Evolutionary conservation across 768 basidiomycete genomes (phyloP), one percentile per base, ranked within the genome.

Genomic region (Tulasnella calospora): DNA sequence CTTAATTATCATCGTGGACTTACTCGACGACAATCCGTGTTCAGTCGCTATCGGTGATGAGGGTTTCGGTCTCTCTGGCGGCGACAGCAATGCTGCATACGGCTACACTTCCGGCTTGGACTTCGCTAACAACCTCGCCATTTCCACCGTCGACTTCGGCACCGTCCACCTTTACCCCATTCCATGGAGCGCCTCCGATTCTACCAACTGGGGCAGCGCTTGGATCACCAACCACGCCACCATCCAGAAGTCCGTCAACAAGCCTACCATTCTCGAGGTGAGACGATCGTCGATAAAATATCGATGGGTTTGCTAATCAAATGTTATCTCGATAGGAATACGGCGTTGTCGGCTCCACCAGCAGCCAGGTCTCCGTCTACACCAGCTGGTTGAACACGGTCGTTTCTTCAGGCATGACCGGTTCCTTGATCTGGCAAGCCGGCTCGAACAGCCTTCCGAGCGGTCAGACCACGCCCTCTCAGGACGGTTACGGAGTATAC

Each of bases 201-300:
- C 30, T 41, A 44, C 36, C 38, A 71, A 1, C 44, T 78, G 79
- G 79, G 79, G 79, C 55, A 83, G 83, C 12, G 86, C 89, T 73
- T 92, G 91, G 90, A 91, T 92, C 81, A 83, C 84, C 1, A 89
- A 91, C 83, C 91, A 92, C 82, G 87, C 87, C 19, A 82, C 86
- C 0, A 86, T 88, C 6, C 88, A 89, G 82, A 87, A 85, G 74
- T 83, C 83, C 5, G 84, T 83, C 55, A 86, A 87, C 81, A 92
- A 92, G 83, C 90, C 91, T 4, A 89, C 89, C 10, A 86, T 92
- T 80, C 80, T 80, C 67, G 91, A 92, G 61, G 61, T 67, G 51
- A 67, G 61, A 35, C 13, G 1, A 15, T 30, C 61, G 21, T 27
- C 13, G 27, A 35, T 27, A 30, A 27, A 30, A 27, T 17, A 5